Conservation (phyloP, 148 eudicot genomes). For the Diospyros lotus region DNA sequence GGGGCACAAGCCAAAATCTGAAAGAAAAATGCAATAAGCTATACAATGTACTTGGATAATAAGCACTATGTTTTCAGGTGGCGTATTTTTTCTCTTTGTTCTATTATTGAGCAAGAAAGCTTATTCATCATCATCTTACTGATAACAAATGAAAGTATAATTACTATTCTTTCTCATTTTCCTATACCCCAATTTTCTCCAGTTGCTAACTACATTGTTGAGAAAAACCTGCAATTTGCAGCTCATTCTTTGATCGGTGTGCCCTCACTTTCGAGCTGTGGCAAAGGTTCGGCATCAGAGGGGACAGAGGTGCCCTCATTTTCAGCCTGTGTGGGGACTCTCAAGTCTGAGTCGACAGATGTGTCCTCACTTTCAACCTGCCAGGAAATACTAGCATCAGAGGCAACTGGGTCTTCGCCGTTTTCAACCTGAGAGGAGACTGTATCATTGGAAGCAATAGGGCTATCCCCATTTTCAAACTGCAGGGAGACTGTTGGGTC, state of each 20-base stretch:
- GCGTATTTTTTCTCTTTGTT: neutral
- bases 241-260: constrained; percentile 9
- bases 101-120: neutral
- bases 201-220: neutral
- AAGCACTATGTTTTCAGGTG: neutral
- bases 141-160: neutral
- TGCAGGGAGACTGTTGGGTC: constrained; percentile 40
- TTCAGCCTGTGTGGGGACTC: neutral
- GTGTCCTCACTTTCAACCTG: constrained; percentile 16
- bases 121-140: neutral
- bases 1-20: neutral
- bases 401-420: constrained; percentile 5
- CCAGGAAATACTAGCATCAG: constrained; percentile 15
- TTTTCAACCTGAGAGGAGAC: constrained; percentile 32
- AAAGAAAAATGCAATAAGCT: neutral
- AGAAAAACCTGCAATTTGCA: constrained; percentile 1
- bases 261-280: constrained; percentile 16
- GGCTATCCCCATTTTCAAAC: constrained; percentile 11
- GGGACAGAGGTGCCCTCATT: neutral
- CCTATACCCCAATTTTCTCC: neutral
- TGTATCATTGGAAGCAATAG: neutral
- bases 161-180: neutral
- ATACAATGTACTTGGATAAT: constrained; percentile 1
- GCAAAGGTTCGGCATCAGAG: constrained; percentile 11
- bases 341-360: neutral